Percentiles rank a stretch among this genome's conserved stretches.
These are phyloP conservation scores for Apostasia shenzhenica DNA, from an alignment of 106 monocot genomes.

Conservation along the genomic window DNA sequence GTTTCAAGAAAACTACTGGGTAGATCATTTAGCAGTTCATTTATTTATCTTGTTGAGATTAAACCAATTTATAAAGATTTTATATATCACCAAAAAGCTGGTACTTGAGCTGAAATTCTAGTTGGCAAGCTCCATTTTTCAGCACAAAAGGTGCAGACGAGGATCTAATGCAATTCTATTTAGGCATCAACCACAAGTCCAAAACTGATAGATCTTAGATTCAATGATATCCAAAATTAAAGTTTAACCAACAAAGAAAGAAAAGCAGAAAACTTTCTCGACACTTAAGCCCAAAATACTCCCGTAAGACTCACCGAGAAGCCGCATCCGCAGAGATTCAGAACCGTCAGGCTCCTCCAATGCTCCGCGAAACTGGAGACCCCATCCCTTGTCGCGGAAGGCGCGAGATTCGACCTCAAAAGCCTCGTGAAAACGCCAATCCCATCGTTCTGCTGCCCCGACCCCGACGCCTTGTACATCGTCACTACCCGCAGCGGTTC, in stretches of 20 bases:
- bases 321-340: slow-evolving; percentile 69
- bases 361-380: slow-evolving; percentile 40
- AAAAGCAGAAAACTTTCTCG: not conserved
- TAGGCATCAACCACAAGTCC: not conserved
- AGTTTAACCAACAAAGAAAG: not conserved
- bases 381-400: slow-evolving; percentile 17
- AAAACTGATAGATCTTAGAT: too few species aligned
- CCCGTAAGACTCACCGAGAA: slow-evolving; percentile 50
- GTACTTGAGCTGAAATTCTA: too few species aligned
- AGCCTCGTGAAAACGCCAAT: slow-evolving; percentile 68
- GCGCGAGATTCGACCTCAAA: slow-evolving; percentile 33
- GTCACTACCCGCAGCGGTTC: slow-evolving; percentile 49
- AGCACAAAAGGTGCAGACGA: not conserved
- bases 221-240: not conserved
- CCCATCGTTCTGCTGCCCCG: slow-evolving; percentile 78
- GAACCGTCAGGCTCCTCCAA: slow-evolving; percentile 51
- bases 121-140: not conserved
- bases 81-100: too few species aligned
- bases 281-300: not conserved
- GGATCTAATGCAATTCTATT: not conserved
- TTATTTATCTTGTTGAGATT: too few species aligned
- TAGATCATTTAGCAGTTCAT: too few species aligned
- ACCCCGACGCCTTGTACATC: slow-evolving; percentile 53
- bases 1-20: too few species aligned
- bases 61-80: too few species aligned